A percentile compares a stretch with the other conserved stretches of the same genome.
These are phyloP conservation scores for Alternaria hordeiaustralica DNA, from an alignment of 2,329 filamentous ascomycete genomes.

Conservation along the genomic window DNA sequence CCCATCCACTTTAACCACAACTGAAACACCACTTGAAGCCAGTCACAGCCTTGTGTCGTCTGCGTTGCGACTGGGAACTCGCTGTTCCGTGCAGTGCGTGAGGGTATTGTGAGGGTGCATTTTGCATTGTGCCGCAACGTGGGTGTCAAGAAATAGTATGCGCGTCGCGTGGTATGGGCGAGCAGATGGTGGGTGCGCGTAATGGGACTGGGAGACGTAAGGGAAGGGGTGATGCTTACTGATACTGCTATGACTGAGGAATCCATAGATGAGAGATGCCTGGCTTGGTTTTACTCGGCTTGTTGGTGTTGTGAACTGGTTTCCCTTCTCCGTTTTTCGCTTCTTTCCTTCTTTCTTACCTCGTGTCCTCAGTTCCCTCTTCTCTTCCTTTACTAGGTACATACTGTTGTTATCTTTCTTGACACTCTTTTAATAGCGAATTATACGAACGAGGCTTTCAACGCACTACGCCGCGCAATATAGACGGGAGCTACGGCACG, in stretches of 20 bases:
- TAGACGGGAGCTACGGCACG: background rate
- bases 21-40: background rate
- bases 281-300: background rate
- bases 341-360: background rate
- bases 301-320: background rate
- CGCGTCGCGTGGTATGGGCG: background rate
- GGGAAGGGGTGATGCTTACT: background rate
- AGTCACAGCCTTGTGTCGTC: background rate
- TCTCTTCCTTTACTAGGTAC: background rate
- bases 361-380: background rate
- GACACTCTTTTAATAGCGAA: background rate
- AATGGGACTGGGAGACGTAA: too few species aligned
- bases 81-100: too few species aligned
- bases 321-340: background rate
- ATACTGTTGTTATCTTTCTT: background rate
- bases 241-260: background rate
- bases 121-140: background rate
- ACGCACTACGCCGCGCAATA: background rate
- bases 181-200: background rate
- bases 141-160: background rate
- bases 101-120: background rate
- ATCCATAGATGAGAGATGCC: background rate
- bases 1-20: background rate
- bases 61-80: too few species aligned
- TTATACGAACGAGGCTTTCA: background rate